Conservation (phyloP, 2,329 filamentous ascomycete genomes). For the Allantophomopsis cytisporea region DNA sequence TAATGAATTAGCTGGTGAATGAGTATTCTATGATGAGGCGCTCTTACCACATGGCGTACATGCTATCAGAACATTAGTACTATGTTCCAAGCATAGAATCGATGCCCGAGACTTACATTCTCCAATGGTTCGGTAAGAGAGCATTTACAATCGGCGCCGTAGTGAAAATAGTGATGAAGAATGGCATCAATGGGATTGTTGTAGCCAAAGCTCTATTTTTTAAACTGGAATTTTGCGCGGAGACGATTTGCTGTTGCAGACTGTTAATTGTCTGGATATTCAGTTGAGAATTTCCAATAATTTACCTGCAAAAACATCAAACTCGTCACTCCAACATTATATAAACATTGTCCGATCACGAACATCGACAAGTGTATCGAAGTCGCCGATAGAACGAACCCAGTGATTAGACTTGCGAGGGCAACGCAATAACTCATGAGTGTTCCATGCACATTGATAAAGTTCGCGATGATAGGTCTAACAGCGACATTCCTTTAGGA, state of each 20-base stretch:
- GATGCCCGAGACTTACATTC: constrained; percentile 1
- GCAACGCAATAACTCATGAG: not conserved
- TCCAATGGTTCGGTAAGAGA: constrained; percentile 1
- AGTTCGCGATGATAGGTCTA: constrained; percentile 1
- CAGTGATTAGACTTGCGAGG: not conserved
- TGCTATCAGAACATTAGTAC: not conserved
- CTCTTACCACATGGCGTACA: constrained; percentile 1
- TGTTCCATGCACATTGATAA: constrained; percentile 1
- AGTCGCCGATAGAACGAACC: constrained; percentile 1
- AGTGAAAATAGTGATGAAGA: constrained; percentile 1
- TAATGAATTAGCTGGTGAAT: not conserved
- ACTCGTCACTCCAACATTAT: not conserved
- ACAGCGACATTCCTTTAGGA: not conserved
- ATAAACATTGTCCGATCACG: constrained; percentile 1
- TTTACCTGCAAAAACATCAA: constrained; percentile 1
- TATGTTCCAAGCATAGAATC: not conserved
- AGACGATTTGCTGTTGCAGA: not conserved
- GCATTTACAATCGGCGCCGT: constrained; percentile 1
- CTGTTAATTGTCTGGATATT: no score
- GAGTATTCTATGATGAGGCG: not conserved
- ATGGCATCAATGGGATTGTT: constrained; percentile 2
- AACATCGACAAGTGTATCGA: not conserved
- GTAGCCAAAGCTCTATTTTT: constrained; percentile 1
- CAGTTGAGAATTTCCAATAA: no score
- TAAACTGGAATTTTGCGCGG: constrained; percentile 2